These are phyloP conservation scores for Biscogniauxia mediterranea DNA, from an alignment of 2,329 filamentous ascomycete genomes.

Conservation along the genomic window DNA sequence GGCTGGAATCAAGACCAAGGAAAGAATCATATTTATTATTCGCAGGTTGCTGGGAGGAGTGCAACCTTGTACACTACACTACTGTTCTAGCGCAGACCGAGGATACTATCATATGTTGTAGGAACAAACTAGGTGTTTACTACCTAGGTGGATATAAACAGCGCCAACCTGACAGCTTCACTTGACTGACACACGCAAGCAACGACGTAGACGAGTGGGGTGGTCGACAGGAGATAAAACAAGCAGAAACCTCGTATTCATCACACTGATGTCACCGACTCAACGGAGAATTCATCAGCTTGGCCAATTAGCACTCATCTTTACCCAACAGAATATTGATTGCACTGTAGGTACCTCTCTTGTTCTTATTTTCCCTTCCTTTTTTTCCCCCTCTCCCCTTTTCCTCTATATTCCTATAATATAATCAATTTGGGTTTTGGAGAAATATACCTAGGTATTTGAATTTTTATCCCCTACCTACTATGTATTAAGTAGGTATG, in stretches of 20 bases:
- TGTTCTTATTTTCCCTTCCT: not conserved
- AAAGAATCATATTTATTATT: not conserved
- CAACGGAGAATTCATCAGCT: not conserved
- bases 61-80: too few relatives aligned
- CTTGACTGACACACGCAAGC: not conserved
- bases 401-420: too few relatives aligned
- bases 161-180: not conserved
- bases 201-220: conserved; percentile 8
- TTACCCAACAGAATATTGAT: not conserved
- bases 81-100: too few relatives aligned
- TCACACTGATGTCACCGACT: conserved; percentile 18
- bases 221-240: conserved; percentile 6
- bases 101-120: too few relatives aligned
- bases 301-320: not conserved
- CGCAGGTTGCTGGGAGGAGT: too few relatives aligned
- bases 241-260: conserved; percentile 22
- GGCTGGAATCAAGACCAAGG: not conserved
- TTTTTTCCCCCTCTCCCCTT: not conserved
- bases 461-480: too few relatives aligned
- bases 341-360: too few relatives aligned
- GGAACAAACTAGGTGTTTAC: not conserved
- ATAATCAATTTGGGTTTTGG: too few relatives aligned
- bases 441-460: too few relatives aligned
- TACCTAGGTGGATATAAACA: not conserved
- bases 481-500: not conserved